Percentiles rank a stretch among this genome's conserved stretches.
Evolutionary conservation across 768 basidiomycete genomes (phyloP).

Genomic region (Agrocybe chaxingu): DNA sequence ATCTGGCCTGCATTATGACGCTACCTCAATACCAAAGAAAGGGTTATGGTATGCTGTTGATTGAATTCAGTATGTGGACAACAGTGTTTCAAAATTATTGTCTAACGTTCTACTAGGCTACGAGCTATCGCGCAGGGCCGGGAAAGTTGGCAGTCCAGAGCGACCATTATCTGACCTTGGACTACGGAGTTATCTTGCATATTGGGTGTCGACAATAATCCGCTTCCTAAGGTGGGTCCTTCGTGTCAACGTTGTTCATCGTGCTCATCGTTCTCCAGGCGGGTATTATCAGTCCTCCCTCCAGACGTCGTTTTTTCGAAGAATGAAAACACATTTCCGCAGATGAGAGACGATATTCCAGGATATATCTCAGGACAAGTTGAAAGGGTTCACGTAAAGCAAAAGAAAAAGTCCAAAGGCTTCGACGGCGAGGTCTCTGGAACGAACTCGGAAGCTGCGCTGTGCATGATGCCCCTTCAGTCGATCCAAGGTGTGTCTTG

Average conservation of each 20-base stretch:
- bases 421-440: conserved; percentile 69
- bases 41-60: conserved; percentile 93
- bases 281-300: conserved; percentile 59
- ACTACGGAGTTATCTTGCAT: conserved; percentile 83
- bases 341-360: conserved; percentile 31
- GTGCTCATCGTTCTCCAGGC: conserved; percentile 25
- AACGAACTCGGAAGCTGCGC: conserved; percentile 21
- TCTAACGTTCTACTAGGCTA: conserved; percentile 58
- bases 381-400: conserved; percentile 24
- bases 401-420: conserved; percentile 56
- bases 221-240: conserved; percentile 70
- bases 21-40: conserved; percentile 90
- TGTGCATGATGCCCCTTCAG: conserved; percentile 28
- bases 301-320: conserved; percentile 46
- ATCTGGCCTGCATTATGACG: conserved; percentile 94
- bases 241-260: neutral
- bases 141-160: conserved; percentile 89
- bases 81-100: neutral
- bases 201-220: conserved; percentile 82
- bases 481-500: conserved; percentile 36
- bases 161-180: conserved; percentile 94
- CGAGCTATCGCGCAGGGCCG: conserved; percentile 77
- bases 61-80: conserved; percentile 87
- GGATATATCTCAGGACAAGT: conserved; percentile 21
- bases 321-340: conserved; percentile 41